A percentile compares a stretch with the other conserved stretches of the same genome.
Conservation (phyloP, 1,284 basidiomycete genomes). For the Trichosporon sp. region DNA sequence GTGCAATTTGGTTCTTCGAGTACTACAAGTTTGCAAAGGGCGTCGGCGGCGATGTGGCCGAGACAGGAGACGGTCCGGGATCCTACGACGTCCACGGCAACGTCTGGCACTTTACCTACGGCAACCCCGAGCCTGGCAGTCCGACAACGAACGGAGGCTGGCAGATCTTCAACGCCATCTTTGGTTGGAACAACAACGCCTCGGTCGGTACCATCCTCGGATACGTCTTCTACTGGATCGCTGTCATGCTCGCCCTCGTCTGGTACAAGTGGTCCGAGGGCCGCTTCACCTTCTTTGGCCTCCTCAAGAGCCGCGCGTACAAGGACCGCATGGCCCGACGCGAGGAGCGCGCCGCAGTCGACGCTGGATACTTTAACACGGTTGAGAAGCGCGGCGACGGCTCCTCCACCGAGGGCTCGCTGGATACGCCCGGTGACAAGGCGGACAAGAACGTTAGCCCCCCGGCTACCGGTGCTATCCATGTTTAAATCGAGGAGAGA, state of each 20-base stretch:
- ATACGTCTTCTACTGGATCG: slow-evolving; percentile 76
- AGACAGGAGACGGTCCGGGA: slow-evolving; percentile 53
- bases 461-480: neutral
- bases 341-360: slow-evolving; percentile 2
- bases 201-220: slow-evolving; percentile 63
- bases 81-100: slow-evolving; percentile 63
- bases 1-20: slow-evolving; percentile 61
- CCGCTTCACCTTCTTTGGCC: slow-evolving; percentile 45
- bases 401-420: neutral
- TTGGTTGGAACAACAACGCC: slow-evolving; percentile 49
- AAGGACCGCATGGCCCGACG: slow-evolving; percentile 7
- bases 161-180: slow-evolving; percentile 48
- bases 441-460: neutral
- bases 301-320: neutral
- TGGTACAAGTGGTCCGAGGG: slow-evolving; percentile 63
- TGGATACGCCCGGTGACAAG: neutral
- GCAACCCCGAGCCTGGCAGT: slow-evolving; percentile 60
- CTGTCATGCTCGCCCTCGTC: slow-evolving; percentile 59
- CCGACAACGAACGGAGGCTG: slow-evolving; percentile 43
- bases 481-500: neutral
- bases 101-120: slow-evolving; percentile 72
- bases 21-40: slow-evolving; percentile 51
- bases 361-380: neutral
- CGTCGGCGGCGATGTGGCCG: slow-evolving; percentile 70
- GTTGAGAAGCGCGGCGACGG: slow-evolving; percentile 1